A percentile compares a stretch with the other conserved stretches of the same genome.
phyloP scores from a whole-genome alignment of 306 rosid genomes.

The Vachellia collinsii region DNA sequence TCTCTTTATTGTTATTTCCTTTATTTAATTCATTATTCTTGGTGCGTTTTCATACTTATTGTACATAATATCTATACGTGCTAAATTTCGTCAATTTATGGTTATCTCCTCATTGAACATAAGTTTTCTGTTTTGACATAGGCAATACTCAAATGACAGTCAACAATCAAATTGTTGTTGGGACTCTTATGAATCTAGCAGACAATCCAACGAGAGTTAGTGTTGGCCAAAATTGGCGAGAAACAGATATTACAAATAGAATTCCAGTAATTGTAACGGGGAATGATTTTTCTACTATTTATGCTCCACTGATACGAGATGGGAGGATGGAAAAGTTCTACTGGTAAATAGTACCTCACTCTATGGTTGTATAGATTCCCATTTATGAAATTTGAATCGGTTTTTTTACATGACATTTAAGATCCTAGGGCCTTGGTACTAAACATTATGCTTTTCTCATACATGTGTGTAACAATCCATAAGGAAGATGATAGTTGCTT shows the following conservation, averaged over 20 bases:
- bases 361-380: slow-evolving; percentile 20
- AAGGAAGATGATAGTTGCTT: background rate
- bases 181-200: slow-evolving; percentile 92
- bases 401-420: slow-evolving; percentile 1
- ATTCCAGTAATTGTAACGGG: slow-evolving; percentile 94
- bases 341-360: slow-evolving; percentile 59
- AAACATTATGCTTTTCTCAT: background rate
- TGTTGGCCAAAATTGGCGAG: slow-evolving; percentile 93
- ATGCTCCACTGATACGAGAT: slow-evolving; percentile 96
- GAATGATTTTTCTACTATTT: slow-evolving; percentile 89
- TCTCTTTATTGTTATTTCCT: slow-evolving; percentile 22
- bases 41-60: background rate
- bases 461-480: background rate
- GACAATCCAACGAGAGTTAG: slow-evolving; percentile 97
- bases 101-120: slow-evolving; percentile 20
- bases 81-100: slow-evolving; percentile 25
- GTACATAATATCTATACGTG: background rate
- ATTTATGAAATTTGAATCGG: slow-evolving; percentile 11
- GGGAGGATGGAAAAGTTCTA: slow-evolving; percentile 99
- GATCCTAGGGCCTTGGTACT: slow-evolving; percentile 6
- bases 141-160: slow-evolving; percentile 96
- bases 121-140: slow-evolving; percentile 42
- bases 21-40: slow-evolving; percentile 2
- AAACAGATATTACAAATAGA: slow-evolving; percentile 74
- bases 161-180: slow-evolving; percentile 96